Evolutionary conservation across 2,329 filamentous ascomycete genomes (phyloP), one percentile per base, ranked within the genome.

Genomic region (Nemania abortiva): DNA sequence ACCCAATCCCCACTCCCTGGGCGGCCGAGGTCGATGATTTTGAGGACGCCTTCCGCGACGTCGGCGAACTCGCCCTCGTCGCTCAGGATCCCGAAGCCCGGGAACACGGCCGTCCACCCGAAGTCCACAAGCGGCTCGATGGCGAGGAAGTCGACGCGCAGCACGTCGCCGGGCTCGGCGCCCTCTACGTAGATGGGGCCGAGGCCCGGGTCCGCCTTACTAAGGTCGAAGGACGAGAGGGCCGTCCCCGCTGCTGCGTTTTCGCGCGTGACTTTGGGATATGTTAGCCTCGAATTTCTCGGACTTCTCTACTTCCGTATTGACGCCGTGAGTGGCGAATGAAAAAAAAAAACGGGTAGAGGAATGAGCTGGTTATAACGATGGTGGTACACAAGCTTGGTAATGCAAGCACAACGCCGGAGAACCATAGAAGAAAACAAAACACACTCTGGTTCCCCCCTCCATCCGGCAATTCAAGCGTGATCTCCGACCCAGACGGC

Each of bases 61-160:
- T 6, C 10, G 13, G 37, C 6, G 37, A 62, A 62, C 59, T 59
- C 63, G 18, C 61, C 63, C 49, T 53, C 63, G 9, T 66, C 63
- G 63, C 63, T 50, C 50, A 88, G 74, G 7, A 88, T 79, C 3
- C 86, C 86, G 70, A 87, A 87, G 20, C 79, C 80, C 0, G 83
- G 83, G 58, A 87, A 79, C 34, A 87, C 81, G n/a, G 82, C 83
- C 0, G 85, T 86, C 85, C 85, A 88, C 34, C 85, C 86, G 79
- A 83, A 87, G 63, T 80, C 77, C 2, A 34, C 53, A 0, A 80
- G 81, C 5, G 83, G 79, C 64, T 80, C 70, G 4, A 87, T 78
- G 27, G 81, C 79, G 18, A 87, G 63, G 59, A 88, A 78, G 50
- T 87, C 85, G 50, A 87, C 79, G 69, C 84, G 83, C 31, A 88